A percentile compares a stretch with the other conserved stretches of the same genome.
These are phyloP conservation scores for Scutellaria barbata DNA, from an alignment of 257 asterid genomes.

Conservation along the genomic window DNA sequence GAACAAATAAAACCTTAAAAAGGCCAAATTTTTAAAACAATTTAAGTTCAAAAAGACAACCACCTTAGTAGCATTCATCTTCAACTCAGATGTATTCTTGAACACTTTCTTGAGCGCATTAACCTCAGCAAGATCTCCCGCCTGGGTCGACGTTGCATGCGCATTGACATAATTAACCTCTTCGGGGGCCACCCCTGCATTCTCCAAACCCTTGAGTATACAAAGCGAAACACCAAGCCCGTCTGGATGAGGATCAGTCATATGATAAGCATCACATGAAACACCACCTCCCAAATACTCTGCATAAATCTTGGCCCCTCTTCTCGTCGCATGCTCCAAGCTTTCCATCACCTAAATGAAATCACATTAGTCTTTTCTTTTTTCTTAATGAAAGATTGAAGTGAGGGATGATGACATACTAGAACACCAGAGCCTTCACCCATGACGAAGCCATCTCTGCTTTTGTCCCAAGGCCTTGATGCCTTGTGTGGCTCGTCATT, in stretches of 20 bases:
- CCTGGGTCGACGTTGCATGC: constrained; percentile 65
- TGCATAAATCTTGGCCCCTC: constrained; percentile 41
- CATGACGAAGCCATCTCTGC: too few species aligned
- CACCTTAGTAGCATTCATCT: constrained; percentile 66
- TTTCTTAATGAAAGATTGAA: too few species aligned
- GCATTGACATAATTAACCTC: constrained; percentile 69
- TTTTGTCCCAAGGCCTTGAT: too few species aligned
- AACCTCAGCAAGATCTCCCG: constrained; percentile 61
- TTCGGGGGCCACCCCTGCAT: constrained; percentile 52
- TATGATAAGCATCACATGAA: constrained; percentile 49
- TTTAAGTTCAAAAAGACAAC: background rate
- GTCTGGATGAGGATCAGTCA: constrained; percentile 46
- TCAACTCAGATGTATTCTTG: constrained; percentile 51
- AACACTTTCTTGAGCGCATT: constrained; percentile 58
- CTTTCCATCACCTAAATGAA: constrained; percentile 43
- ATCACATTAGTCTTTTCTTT: too few species aligned
- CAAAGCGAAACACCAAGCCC: constrained; percentile 52
- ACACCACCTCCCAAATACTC: constrained; percentile 54
- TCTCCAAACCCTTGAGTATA: constrained; percentile 42
- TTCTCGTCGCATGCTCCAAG: constrained; percentile 47
- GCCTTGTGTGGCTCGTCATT: too few species aligned
- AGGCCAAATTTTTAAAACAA: background rate
- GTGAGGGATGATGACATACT: too few species aligned
- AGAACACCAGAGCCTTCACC: too few species aligned
- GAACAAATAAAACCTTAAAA: too few species aligned